Evolutionary conservation across 371 early-diverging fungal genomes (phyloP).

Genomic region (Mucor saturninus): DNA sequence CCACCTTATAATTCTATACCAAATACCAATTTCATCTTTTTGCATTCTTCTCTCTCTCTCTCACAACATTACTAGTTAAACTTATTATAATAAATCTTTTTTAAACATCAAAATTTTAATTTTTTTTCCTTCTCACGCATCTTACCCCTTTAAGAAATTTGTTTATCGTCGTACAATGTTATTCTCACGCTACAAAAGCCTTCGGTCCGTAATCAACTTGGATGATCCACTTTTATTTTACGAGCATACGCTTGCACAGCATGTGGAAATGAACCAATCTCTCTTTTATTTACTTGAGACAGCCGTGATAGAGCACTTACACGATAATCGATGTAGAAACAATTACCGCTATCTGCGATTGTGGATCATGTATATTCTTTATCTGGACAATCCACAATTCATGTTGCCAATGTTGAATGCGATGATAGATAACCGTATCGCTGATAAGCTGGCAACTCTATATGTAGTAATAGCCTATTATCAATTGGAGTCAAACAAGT

Average conservation of each 20-base stretch:
- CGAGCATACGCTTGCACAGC: constrained; percentile 10
- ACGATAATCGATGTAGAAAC: constrained; percentile 21
- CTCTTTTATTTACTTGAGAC: constrained; percentile 8
- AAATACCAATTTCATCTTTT: not conserved
- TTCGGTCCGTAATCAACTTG: constrained; percentile 6
- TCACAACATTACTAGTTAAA: too few species aligned
- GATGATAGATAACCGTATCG: constrained; percentile 35
- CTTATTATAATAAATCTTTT: not conserved
- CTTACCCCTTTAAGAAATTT: not conserved
- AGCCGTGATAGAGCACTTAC: not conserved
- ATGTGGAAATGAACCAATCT: not conserved
- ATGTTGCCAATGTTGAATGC: constrained; percentile 26
- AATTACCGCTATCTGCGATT: constrained; percentile 34
- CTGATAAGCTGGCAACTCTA: constrained; percentile 29
- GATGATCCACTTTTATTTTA: constrained; percentile 21
- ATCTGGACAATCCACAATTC: constrained; percentile 8
- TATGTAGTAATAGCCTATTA: constrained; percentile 37
- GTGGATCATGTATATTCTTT: constrained; percentile 38
- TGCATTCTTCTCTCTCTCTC: not conserved
- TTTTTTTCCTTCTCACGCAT: not conserved
- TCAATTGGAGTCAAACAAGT: constrained; percentile 1
- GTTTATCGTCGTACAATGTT: constrained; percentile 8
- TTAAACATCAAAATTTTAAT: not conserved
- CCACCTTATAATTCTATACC: not conserved
- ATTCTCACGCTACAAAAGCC: constrained; percentile 6